phyloP scores from a whole-genome alignment of 2,329 filamentous ascomycete genomes.

The Exophiala sideris region DNA sequence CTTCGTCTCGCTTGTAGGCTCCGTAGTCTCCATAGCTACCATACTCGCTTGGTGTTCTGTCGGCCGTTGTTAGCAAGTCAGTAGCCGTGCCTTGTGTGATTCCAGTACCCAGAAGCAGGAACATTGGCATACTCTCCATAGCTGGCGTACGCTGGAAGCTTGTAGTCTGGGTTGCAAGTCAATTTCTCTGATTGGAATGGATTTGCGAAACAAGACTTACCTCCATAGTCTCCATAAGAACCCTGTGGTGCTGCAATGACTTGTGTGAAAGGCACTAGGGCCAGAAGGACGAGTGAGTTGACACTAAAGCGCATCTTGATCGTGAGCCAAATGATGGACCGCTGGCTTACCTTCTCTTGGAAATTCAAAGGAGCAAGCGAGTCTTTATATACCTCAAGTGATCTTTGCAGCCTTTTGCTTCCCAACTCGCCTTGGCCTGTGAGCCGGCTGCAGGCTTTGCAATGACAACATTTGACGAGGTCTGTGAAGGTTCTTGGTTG shows the following conservation, averaged over 20 bases:
- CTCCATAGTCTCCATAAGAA: background rate
- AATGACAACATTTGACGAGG: background rate
- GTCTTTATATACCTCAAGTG: background rate
- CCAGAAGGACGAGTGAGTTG: background rate
- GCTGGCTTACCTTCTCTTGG: background rate
- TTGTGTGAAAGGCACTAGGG: background rate
- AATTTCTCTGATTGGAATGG: background rate
- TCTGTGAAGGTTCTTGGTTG: background rate
- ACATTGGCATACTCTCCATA: background rate
- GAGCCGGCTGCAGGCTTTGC: background rate
- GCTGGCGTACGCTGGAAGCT: background rate
- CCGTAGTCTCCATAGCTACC: constrained; percentile 10
- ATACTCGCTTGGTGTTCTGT: constrained; percentile 13
- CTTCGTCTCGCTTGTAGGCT: constrained; percentile 7
- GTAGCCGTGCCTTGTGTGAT: background rate
- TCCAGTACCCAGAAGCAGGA: background rate
- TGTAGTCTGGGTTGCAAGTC: background rate
- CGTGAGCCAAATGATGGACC: background rate
- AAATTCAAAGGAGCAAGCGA: background rate
- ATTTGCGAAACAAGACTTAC: background rate
- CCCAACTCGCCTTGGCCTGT: background rate
- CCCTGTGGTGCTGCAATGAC: constrained; percentile 1
- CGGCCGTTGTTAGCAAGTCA: background rate
- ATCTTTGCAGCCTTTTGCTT: background rate
- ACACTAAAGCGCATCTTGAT: background rate